Evolutionary conservation across 2,329 filamentous ascomycete species (phyloP).

Genomic region (Coniochaeta ligniaria): DNA sequence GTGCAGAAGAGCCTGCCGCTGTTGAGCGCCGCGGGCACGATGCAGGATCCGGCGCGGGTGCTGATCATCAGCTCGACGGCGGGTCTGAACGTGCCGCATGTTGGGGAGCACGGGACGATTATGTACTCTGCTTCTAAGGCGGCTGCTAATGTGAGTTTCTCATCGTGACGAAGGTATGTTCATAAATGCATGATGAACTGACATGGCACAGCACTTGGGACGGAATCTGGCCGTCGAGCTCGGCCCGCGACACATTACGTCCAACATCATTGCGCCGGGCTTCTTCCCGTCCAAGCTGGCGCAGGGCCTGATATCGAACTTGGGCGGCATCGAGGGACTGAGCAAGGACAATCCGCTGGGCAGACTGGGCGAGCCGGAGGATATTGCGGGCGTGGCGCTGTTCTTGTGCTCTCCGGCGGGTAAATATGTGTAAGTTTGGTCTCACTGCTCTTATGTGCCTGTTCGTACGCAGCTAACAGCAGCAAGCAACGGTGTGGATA

Average conservation of each 20-base stretch:
- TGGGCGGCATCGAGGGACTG: slow-evolving; percentile 47
- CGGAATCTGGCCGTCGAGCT: slow-evolving; percentile 62
- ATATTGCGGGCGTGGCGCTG: slow-evolving; percentile 53
- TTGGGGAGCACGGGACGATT: slow-evolving; percentile 55
- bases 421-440: slow-evolving; percentile 35
- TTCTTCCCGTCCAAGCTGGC: slow-evolving; percentile 66
- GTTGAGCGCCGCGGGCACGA: slow-evolving; percentile 17
- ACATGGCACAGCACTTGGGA: slow-evolving; percentile 41
- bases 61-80: slow-evolving; percentile 62
- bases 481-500: slow-evolving; percentile 26
- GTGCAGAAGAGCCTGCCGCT: slow-evolving; percentile 43
- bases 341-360: slow-evolving; percentile 45
- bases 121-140: slow-evolving; percentile 65
- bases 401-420: slow-evolving; percentile 46
- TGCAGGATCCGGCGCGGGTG: slow-evolving; percentile 51
- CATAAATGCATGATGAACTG: neutral
- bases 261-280: slow-evolving; percentile 58
- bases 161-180: neutral
- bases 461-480: neutral
- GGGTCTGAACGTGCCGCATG: slow-evolving; percentile 52
- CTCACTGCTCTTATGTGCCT: neutral
- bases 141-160: slow-evolving; percentile 36
- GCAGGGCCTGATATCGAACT: slow-evolving; percentile 52
- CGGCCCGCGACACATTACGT: slow-evolving; percentile 55
- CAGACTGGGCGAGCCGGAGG: slow-evolving; percentile 48